These are phyloP conservation scores for Colletotrichum aenigma DNA, from an alignment of 2,329 filamentous ascomycete species.

Conservation along the genomic window DNA sequence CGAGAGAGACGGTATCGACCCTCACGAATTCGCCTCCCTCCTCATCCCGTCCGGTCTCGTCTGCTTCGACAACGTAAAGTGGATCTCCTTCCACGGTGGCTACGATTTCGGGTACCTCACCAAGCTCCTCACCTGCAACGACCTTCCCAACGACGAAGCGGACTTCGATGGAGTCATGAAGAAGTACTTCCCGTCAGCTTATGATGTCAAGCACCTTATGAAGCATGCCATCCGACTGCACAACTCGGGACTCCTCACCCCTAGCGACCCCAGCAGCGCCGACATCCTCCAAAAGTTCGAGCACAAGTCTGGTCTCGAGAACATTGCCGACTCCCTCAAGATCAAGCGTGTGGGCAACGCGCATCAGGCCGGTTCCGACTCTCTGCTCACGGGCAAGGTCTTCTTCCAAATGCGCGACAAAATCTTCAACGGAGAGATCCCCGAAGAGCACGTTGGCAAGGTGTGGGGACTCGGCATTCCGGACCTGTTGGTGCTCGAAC, in stretches of 20 bases:
- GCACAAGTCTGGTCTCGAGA: constrained; percentile 89
- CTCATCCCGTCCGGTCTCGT: constrained; percentile 92
- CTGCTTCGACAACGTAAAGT: constrained; percentile 85
- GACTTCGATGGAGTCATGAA: constrained; percentile 90
- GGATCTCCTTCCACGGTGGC: constrained; percentile 97
- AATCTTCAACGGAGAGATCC: constrained; percentile 83
- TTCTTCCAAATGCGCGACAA: constrained; percentile 93
- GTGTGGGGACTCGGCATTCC: constrained; percentile 90
- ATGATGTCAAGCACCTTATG: constrained; percentile 97
- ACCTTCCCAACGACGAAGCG: constrained; percentile 85
- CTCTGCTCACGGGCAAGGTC: constrained; percentile 88
- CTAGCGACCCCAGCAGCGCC: constrained; percentile 65
- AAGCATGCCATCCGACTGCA: constrained; percentile 81
- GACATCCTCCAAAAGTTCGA: constrained; percentile 86
- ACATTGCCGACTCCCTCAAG: constrained; percentile 90
- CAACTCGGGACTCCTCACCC: constrained; percentile 65
- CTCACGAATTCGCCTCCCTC: constrained; percentile 84
- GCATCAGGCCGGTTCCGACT: constrained; percentile 93
- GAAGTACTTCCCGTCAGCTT: constrained; percentile 90
- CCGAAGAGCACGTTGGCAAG: constrained; percentile 83
- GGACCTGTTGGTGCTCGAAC: constrained; percentile 53
- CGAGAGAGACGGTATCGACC: constrained; percentile 88
- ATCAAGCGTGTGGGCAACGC: constrained; percentile 86
- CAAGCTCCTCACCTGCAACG: constrained; percentile 85
- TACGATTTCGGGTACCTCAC: constrained; percentile 98